Percentiles rank a stretch among this genome's conserved stretches.
phyloP scores from a whole-genome alignment of 1,139 yeast genomes.

The Debaryomycetaceae sp. region DNA sequence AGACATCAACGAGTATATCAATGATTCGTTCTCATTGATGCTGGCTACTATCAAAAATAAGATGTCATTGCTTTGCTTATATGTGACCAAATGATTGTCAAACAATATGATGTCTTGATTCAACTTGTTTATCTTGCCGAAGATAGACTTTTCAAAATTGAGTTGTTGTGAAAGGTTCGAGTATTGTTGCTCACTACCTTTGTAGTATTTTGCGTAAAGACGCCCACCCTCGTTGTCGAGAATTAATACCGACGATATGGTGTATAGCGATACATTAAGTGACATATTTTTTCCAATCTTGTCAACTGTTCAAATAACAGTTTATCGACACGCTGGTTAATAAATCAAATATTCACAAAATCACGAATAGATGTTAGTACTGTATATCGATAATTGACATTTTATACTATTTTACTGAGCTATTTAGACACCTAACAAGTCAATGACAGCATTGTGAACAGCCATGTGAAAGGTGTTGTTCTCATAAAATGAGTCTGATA shows the following conservation, averaged over 20 bases:
- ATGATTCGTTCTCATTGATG: constrained; percentile 79
- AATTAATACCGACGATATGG: constrained; percentile 73
- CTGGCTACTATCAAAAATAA: constrained; percentile 69
- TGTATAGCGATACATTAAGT: constrained; percentile 65
- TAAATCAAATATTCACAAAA: background rate
- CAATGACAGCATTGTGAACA: constrained; percentile 32
- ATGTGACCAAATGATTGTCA: constrained; percentile 75
- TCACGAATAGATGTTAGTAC: background rate
- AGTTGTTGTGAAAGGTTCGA: constrained; percentile 59
- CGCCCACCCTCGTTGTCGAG: constrained; percentile 82
- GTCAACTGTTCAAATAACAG: background rate
- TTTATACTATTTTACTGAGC: background rate
- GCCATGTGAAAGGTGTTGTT: constrained; percentile 32
- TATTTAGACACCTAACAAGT: constrained; percentile 10
- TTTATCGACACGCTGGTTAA: background rate
- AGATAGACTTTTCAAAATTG: constrained; percentile 71
- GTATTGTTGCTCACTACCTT: constrained; percentile 21
- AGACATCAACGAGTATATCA: constrained; percentile 72
- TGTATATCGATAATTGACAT: background rate
- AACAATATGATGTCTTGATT: constrained; percentile 77
- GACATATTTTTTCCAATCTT: constrained; percentile 31
- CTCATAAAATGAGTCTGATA: constrained; percentile 26
- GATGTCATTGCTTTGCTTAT: constrained; percentile 80
- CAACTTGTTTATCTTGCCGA: constrained; percentile 72
- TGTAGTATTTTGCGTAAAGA: constrained; percentile 79